Evolutionary conservation across 495 filamentous ascomycete genomes (phyloP).

Genomic region (Penicillium longicatenatum): DNA sequence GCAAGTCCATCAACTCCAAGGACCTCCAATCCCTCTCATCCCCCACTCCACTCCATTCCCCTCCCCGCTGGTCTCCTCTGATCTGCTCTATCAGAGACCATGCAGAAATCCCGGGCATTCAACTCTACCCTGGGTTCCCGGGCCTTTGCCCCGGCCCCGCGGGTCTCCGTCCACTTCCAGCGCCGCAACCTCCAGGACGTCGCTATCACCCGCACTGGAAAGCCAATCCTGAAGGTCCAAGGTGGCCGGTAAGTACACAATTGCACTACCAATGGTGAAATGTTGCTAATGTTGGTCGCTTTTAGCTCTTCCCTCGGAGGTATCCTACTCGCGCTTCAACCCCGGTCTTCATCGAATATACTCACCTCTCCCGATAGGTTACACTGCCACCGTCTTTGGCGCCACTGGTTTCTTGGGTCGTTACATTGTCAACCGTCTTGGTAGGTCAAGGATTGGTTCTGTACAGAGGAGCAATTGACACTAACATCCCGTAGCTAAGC

Average conservation of each 20-base stretch:
- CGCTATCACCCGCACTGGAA: slow-evolving; percentile 81
- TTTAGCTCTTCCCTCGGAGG: slow-evolving; percentile 80
- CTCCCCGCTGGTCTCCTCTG: slow-evolving; percentile 32
- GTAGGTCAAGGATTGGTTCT: slow-evolving; percentile 50
- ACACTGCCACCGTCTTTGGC: slow-evolving; percentile 97
- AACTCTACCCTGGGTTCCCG: slow-evolving; percentile 48
- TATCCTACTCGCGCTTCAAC: slow-evolving; percentile 46
- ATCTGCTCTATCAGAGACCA: slow-evolving; percentile 41
- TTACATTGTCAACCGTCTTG: slow-evolving; percentile 96
- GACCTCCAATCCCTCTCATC: slow-evolving; percentile 35
- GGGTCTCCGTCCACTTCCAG: slow-evolving; percentile 46
- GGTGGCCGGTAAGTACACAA: slow-evolving; percentile 72
- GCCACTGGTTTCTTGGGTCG: slow-evolving; percentile 94
- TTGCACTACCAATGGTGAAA: slow-evolving; percentile 1
- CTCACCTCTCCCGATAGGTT: slow-evolving; percentile 58
- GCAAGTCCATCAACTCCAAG: slow-evolving; percentile 15
- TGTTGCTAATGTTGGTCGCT: slow-evolving; percentile 26
- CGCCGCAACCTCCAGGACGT: slow-evolving; percentile 72
- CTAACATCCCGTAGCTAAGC: slow-evolving; percentile 64
- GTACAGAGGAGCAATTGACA: slow-evolving; percentile 1
- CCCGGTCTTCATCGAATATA: slow-evolving; percentile 17
- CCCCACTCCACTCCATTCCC: slow-evolving; percentile 38
- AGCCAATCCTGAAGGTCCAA: slow-evolving; percentile 77
- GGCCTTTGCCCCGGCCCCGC: slow-evolving; percentile 44
- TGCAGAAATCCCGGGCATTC: slow-evolving; percentile 54